These are phyloP conservation scores for Dictyophora rubrovolvata DNA, from an alignment of 768 basidiomycete species.

Conservation along the genomic window DNA sequence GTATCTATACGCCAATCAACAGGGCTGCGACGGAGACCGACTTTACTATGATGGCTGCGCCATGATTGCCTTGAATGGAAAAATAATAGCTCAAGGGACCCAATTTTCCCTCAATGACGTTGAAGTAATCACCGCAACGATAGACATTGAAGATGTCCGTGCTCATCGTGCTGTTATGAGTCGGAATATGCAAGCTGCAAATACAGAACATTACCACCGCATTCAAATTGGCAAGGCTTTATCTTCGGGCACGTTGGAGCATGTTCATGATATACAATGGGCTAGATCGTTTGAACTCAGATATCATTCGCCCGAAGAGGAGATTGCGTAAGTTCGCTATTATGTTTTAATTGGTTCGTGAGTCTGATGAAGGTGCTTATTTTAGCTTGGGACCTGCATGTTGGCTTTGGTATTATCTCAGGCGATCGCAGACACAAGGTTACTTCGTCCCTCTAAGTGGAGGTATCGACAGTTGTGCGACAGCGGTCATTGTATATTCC, in stretches of 20 bases:
- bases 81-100: constrained; percentile 86
- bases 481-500: constrained; percentile 88
- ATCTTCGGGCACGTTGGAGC: constrained; percentile 61
- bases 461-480: constrained; percentile 96
- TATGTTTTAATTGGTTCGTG: background rate
- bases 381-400: constrained; percentile 89
- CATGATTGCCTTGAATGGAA: constrained; percentile 92
- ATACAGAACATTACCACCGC: constrained; percentile 64
- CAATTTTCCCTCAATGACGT: constrained; percentile 96
- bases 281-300: constrained; percentile 42
- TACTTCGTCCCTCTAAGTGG: constrained; percentile 95
- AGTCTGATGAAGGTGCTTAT: background rate
- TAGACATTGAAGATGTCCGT: constrained; percentile 93
- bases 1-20: constrained; percentile 97
- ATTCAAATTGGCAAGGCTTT: constrained; percentile 76
- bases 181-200: constrained; percentile 82
- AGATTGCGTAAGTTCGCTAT: constrained; percentile 79
- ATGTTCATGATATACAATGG: constrained; percentile 36
- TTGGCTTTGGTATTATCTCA: constrained; percentile 99
- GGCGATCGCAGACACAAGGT: constrained; percentile 86
- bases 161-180: constrained; percentile 78
- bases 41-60: constrained; percentile 97
- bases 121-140: constrained; percentile 90
- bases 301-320: constrained; percentile 88
- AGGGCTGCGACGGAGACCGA: constrained; percentile 97